A percentile compares a stretch with the other conserved stretches of the same genome.
These are phyloP conservation scores for Vitis labrusca DNA, from an alignment of 164 flowering plant species.

Conservation along the genomic window DNA sequence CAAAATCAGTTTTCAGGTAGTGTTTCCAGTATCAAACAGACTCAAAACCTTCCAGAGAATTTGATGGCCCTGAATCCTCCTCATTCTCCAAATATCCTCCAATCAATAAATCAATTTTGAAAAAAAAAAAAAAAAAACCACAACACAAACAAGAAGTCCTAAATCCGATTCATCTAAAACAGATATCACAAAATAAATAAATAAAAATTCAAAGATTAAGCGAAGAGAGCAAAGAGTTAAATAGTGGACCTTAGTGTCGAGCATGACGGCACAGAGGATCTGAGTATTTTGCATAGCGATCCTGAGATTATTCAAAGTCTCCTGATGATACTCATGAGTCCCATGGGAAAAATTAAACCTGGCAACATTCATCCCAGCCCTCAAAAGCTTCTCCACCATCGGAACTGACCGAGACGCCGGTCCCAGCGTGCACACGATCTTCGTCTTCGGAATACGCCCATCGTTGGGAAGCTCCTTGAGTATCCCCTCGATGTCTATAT, in stretches of 20 bases:
- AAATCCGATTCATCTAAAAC: not conserved
- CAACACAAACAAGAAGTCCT: too few relatives aligned
- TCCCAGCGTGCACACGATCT: constrained; percentile 81
- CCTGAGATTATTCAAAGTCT: constrained; percentile 65
- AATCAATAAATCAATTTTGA: too few relatives aligned
- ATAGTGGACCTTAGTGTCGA: constrained; percentile 68
- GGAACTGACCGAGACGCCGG: constrained; percentile 74
- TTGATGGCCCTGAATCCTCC: too few relatives aligned
- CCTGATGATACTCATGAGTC: constrained; percentile 80
- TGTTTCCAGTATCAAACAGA: too few relatives aligned
- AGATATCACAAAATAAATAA: not conserved
- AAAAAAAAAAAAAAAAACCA: too few relatives aligned
- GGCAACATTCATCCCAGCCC: constrained; percentile 84
- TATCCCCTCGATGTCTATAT: constrained; percentile 69
- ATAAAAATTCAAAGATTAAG: not conserved
- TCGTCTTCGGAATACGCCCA: constrained; percentile 68
- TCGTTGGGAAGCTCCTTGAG: constrained; percentile 62
- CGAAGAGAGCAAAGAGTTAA: not conserved
- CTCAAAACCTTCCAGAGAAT: too few relatives aligned
- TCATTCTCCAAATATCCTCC: too few relatives aligned
- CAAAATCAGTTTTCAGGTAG: too few relatives aligned
- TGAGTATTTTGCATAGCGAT: constrained; percentile 70
- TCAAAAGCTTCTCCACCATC: constrained; percentile 72
- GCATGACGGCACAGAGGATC: constrained; percentile 84
- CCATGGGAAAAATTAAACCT: constrained; percentile 88